These are phyloP conservation scores for Zostera marina DNA, from an alignment of 116 monocot genomes.

Conservation along the genomic window DNA sequence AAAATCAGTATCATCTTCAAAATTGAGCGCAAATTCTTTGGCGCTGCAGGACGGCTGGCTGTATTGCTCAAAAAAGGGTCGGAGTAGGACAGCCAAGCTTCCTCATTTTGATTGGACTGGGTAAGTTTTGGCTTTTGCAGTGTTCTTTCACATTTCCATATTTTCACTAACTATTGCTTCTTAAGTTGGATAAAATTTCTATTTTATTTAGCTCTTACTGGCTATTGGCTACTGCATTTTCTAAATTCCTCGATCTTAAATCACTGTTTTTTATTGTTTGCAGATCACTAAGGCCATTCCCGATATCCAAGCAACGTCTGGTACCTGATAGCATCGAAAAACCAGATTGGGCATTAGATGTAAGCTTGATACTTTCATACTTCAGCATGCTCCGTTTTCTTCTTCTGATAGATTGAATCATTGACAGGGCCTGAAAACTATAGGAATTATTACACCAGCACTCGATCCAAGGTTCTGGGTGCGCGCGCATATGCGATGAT, in stretches of 20 bases:
- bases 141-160: no score
- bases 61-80: constrained; percentile 86
- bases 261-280: background rate
- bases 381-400: background rate
- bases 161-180: background rate
- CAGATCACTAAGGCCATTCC: constrained; percentile 74
- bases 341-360: constrained; percentile 95
- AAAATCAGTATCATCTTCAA: constrained; percentile 18
- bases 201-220: background rate
- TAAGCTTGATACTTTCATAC: constrained; percentile 15
- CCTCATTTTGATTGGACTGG: constrained; percentile 94
- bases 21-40: constrained; percentile 6
- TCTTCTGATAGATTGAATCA: background rate
- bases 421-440: no score
- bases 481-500: no score
- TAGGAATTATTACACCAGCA: no score
- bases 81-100: constrained; percentile 36
- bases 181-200: background rate
- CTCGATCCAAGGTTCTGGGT: no score
- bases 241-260: background rate
- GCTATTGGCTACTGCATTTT: no score
- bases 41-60: constrained; percentile 45
- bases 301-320: constrained; percentile 61
- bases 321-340: constrained; percentile 56
- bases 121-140: constrained; percentile 17